Base-by-base conservation (phyloP, 495 filamentous ascomycete species). In the Annulohypoxylon bovei region DNA sequence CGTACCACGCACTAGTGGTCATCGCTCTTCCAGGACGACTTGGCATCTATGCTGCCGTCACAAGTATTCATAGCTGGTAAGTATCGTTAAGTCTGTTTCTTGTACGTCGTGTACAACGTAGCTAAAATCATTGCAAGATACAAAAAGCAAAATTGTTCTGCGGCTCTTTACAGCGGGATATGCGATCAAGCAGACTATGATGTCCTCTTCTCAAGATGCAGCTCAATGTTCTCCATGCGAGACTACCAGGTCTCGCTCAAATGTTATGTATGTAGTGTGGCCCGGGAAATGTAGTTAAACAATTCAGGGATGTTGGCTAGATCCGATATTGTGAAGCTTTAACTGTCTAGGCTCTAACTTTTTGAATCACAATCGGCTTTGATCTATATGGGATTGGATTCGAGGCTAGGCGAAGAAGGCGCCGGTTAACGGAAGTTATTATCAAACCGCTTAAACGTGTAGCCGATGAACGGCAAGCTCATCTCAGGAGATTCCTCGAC, bases 361-460 rank as follows among this genome's bases (percentile, higher is more conserved):
- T 27, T 2, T 4, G 37, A 22, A 16, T 30, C 27, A 12, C 16
- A 11, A 20, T 28, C 42, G 16, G 20, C n/a, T 3, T 18, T 20
- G 14, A 20, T 18, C 56, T 50, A n/a, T 14, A 30, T 14, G 18
- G 37, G 12, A 9, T 50, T 37, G 32, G 55, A 53, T 37, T 22
- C 30, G 20, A 62, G 44, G 44, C 30, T 14, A 25, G 56, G 14
- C 27, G 30, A 8, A 30, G 61, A 6, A 40, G 23, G 47, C 57
- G 57, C 23, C 23, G 62, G 64, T 83, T 77, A 86, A 61, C 82
- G 81, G 77, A 84, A 85, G 81, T 86, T 86, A 70, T 91, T 92
- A 82, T 97, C 95, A 80, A 99, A 99, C 62, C 95, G 91, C 85
- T 97, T 98, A 85, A 97, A 99, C 18, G 95, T 99, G 78, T 99